Base-by-base conservation (phyloP, 805 yeast species). In the Schwanniomyces yamadae region DNA sequence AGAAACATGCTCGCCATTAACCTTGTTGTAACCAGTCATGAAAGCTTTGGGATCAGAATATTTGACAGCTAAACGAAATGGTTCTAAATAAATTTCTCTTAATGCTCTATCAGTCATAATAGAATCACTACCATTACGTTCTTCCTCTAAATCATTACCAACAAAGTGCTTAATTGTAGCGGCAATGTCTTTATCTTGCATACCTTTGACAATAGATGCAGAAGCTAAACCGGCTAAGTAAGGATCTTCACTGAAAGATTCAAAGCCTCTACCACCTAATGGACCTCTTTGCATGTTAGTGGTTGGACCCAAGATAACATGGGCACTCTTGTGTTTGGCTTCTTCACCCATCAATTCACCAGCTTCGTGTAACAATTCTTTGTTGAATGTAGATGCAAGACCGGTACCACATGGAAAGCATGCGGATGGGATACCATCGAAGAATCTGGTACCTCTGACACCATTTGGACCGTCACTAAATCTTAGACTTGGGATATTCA, bases 401-500 rank as follows among this genome's bases (percentile, higher is more conserved):
- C 50, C 62, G n/a, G 63, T 59, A 7, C 64, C 64, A 41, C 64
- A 59, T 1, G 64, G 63, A 39, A 60, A 59, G 37, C 63, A 58
- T 5, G 61, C 62, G 4, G 63, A 49, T 2, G 63, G 57, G 10
- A 42, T 47, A 12, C 57, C 52, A 29, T 54, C 48, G 42, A 57
- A 50, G 16, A 54, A 51, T 36, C 50, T 54, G 12, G 60, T 55
- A 17, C 66, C 66, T 39, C 64, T 46, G 8, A 57, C 52, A 9
- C 66, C 64, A 34, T 60, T 60, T 6, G 64, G 66, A 4, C 64
- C 66, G 33, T 60, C 64, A 22, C 57, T 47, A 21, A 72, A 49
- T 49, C 82, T 62, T 5, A 77, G 41, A 0, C 71, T 55, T 2
- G 79, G 80, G 26, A 77, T 50, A 14, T 61, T 63, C 20, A 72